Evolutionary conservation across 2,329 filamentous ascomycete genomes (phyloP), one percentile per base, ranked within the genome.

Genomic region (Chaetomium strumarium): DNA sequence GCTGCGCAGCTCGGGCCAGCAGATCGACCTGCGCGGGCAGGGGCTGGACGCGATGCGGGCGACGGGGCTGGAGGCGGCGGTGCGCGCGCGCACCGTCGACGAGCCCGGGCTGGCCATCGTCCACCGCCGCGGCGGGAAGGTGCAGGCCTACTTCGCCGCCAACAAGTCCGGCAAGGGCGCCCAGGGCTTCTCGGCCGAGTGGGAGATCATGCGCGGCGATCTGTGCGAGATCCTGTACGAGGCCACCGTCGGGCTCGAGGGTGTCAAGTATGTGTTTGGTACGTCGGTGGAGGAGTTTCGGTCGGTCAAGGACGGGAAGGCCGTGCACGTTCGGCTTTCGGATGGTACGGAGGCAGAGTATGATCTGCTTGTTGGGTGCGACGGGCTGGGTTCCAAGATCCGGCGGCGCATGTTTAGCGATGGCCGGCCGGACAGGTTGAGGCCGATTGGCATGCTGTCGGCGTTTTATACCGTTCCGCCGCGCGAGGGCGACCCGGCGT

Each of bases 141-240:
- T 65, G 29, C 41, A 39, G 39, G 78, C 73, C n/a, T 65, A 63
- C 5, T 67, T 78, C 41, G 60, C 61, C 19, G 66, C 66, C 33
- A 72, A 73, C 57, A 66, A 67, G 46, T 64, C 72, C 0, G 74
- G 72, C 3, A 65, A 70, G 48, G 72, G 73, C 0, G 60, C 58
- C 31, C 75, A 78, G 59, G 66, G 65, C 9, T 63, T 80, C 24
- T 78, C 75, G 0, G 75, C 72, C 53, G 80, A 84, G 51, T 81
- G 72, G 54, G 81, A 84, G 66, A 77, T 84, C 45, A 77, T 84
- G 71, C 70, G 80, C 9, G 79, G 76, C 0, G 76, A 81, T 48
- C 60, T 84, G n/a, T 72, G 73, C 4, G 64, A 67, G 11, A 66
- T 83, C 2, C 62, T 84, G 1, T 75, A 76, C 58, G 69, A 78